A percentile compares a stretch with the other conserved stretches of the same genome.
These are phyloP conservation scores for Malassezia dermatis DNA, from an alignment of 1,284 basidiomycete species.

Conservation along the genomic window DNA sequence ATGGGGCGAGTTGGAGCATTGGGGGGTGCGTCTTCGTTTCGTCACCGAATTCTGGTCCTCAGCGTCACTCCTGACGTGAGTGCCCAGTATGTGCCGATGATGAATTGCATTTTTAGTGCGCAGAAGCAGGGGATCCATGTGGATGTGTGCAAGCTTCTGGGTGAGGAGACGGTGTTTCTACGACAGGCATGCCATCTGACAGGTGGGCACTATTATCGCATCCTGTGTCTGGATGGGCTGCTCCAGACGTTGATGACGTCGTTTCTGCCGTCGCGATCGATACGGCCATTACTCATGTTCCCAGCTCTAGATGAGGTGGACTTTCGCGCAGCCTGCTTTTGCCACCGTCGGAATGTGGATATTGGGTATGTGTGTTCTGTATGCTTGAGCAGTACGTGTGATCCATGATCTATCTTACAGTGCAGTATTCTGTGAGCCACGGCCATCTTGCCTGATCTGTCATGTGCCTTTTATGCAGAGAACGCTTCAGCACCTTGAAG, in stretches of 20 bases:
- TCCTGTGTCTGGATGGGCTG: constrained; percentile 59
- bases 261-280: constrained; percentile 49
- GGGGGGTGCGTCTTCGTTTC: constrained; percentile 13
- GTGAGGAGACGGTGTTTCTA: constrained; percentile 82
- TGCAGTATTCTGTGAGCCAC: constrained; percentile 25
- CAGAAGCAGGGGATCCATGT: constrained; percentile 93
- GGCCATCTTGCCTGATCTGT: constrained; percentile 21
- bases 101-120: constrained; percentile 98
- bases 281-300: constrained; percentile 67
- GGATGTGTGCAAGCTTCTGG: constrained; percentile 85
- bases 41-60: constrained; percentile 67
- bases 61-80: constrained; percentile 82
- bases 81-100: constrained; percentile 84
- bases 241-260: constrained; percentile 32
- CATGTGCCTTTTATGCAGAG: constrained; percentile 10
- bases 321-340: constrained; percentile 95
- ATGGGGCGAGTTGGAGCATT: neutral
- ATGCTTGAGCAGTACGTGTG: constrained; percentile 36
- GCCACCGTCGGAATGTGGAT: constrained; percentile 91
- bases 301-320: constrained; percentile 91
- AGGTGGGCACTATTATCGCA: constrained; percentile 78
- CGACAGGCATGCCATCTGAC: constrained; percentile 95
- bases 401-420: neutral
- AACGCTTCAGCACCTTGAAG: constrained; percentile 14
- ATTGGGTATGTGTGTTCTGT: constrained; percentile 80